A percentile compares a stretch with the other conserved stretches of the same genome.
phyloP scores from a whole-genome alignment of 192 early-diverging fungal species.

The Mortierella claussenii region DNA sequence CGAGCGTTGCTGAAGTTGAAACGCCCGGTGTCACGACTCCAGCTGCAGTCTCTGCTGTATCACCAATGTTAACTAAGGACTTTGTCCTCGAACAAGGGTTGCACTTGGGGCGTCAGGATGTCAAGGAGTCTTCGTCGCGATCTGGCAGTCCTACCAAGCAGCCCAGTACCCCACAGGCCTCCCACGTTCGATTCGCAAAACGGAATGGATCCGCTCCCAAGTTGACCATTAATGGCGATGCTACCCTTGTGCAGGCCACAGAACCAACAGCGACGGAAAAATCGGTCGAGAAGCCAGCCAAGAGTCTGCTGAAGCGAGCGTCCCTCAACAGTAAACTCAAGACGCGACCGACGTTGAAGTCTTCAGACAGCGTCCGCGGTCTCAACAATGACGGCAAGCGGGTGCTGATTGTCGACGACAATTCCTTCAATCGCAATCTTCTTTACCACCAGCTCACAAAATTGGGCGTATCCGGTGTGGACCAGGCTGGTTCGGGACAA shows the following conservation, averaged over 20 bases:
- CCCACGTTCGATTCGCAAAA: constrained; percentile 42
- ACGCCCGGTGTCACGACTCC: not conserved
- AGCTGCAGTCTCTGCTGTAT: not conserved
- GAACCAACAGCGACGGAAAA: not conserved
- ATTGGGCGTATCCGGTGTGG: constrained; percentile 30
- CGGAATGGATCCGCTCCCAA: constrained; percentile 33
- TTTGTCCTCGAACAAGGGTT: not conserved
- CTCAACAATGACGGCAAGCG: constrained; percentile 34
- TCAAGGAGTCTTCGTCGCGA: not conserved
- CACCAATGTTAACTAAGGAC: not conserved
- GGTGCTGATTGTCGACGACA: constrained; percentile 48
- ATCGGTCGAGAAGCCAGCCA: constrained; percentile 15
- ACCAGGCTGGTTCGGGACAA: constrained; percentile 37
- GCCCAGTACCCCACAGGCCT: constrained; percentile 5
- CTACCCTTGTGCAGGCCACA: not conserved
- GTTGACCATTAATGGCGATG: constrained; percentile 6
- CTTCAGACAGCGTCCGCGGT: constrained; percentile 26
- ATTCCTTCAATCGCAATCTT: constrained; percentile 39
- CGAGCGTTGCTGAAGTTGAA: constrained; percentile 8
- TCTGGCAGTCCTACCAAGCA: not conserved
- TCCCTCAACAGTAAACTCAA: not conserved
- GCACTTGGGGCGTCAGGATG: not conserved
- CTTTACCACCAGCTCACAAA: constrained; percentile 37
- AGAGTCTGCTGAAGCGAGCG: constrained; percentile 28
- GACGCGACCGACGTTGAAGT: constrained; percentile 10